Evolutionary conservation across 495 filamentous ascomycete genomes (phyloP).

Genomic region (Annulohypoxylon maeteangense): DNA sequence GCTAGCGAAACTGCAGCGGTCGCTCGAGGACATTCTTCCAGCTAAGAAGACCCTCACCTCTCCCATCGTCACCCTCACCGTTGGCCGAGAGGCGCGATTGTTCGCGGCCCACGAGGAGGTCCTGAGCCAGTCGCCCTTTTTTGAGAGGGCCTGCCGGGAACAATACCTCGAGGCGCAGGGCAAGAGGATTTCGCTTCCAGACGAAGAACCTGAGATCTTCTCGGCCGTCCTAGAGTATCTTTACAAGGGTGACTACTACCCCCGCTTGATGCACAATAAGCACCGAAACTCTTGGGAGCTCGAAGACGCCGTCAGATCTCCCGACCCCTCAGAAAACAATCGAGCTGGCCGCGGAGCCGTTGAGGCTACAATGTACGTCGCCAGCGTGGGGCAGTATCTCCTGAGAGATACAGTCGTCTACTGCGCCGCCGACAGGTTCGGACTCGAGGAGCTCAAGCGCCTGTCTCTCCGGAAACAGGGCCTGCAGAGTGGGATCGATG

Average conservation of each 20-base stretch:
- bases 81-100: conserved; percentile 82
- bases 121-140: conserved; percentile 83
- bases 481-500: conserved; percentile 83
- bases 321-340: conserved; percentile 48
- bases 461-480: conserved; percentile 93
- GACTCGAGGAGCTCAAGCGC: conserved; percentile 85
- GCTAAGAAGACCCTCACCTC: conserved; percentile 61
- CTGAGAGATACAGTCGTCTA: conserved; percentile 92
- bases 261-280: conserved; percentile 76
- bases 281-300: conserved; percentile 75
- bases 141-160: conserved; percentile 69
- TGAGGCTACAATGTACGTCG: conserved; percentile 76
- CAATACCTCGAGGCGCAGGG: conserved; percentile 69
- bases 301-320: conserved; percentile 65
- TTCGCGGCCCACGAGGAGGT: conserved; percentile 94
- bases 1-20: conserved; percentile 75
- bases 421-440: conserved; percentile 87
- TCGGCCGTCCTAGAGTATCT: conserved; percentile 92
- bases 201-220: conserved; percentile 90
- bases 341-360: conserved; percentile 69
- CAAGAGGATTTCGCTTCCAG: conserved; percentile 79
- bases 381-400: conserved; percentile 73
- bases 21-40: conserved; percentile 57
- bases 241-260: conserved; percentile 95
- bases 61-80: conserved; percentile 83